Evolutionary conservation across 2,329 filamentous ascomycete species (phyloP).

Genomic region (Botryotinia globosa): DNA sequence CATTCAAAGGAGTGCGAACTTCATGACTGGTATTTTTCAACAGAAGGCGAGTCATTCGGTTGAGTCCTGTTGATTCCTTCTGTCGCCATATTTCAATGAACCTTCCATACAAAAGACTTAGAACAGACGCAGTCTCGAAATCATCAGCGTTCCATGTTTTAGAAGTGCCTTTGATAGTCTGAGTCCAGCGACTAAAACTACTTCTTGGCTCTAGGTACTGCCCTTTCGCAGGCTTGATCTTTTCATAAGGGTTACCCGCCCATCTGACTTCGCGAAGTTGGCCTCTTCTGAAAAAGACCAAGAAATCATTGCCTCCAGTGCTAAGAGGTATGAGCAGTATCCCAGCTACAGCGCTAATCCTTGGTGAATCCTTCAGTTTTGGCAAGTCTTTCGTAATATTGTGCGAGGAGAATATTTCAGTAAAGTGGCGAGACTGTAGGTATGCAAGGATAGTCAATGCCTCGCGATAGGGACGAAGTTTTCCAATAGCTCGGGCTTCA

Average conservation of each 20-base stretch:
- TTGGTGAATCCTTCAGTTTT: conserved; percentile 74
- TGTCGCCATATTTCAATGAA: conserved; percentile 94
- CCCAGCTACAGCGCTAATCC: conserved; percentile 76
- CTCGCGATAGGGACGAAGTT: conserved; percentile 76
- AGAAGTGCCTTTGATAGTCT: conserved; percentile 72
- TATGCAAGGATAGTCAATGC: conserved; percentile 82
- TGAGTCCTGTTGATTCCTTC: conserved; percentile 81
- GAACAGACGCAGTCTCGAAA: conserved; percentile 79
- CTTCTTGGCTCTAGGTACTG: conserved; percentile 71
- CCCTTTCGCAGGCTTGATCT: conserved; percentile 66
- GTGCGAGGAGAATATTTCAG: conserved; percentile 72
- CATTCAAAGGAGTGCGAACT: conserved; percentile 85
- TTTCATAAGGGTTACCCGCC: conserved; percentile 86
- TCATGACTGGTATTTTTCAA: conserved; percentile 55
- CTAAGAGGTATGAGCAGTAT: conserved; percentile 80
- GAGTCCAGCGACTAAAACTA: conserved; percentile 78
- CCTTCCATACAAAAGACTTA: conserved; percentile 78
- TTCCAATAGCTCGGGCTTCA: conserved; percentile 84
- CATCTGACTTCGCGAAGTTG: conserved; percentile 72
- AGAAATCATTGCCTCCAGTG: conserved; percentile 74
- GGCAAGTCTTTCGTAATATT: conserved; percentile 75
- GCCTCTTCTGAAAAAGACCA: conserved; percentile 83
- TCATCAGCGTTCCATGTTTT: conserved; percentile 88
- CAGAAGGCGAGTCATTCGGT: conserved; percentile 73
- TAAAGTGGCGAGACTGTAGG: conserved; percentile 70